phyloP scores from a whole-genome alignment of 352 stramenopile species.

The Globisporangium mamillatum region DNA sequence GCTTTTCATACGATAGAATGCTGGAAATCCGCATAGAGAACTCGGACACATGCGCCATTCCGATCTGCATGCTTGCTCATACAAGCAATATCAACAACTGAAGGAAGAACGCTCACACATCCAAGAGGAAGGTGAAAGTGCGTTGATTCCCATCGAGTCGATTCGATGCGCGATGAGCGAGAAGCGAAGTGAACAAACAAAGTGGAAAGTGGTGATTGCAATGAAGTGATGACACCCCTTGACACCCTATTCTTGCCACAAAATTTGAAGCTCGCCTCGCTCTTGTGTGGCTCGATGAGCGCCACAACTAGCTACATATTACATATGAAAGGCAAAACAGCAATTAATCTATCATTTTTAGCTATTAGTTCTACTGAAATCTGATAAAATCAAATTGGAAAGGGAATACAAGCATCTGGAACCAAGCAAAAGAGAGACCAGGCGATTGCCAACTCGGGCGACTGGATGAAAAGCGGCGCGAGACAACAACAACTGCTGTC shows the following conservation, averaged over 20 bases:
- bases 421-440: not conserved
- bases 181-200: not conserved
- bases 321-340: not conserved
- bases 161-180: not conserved
- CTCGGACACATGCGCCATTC: not conserved
- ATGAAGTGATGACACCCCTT: not conserved
- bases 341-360: not conserved
- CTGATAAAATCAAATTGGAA: not conserved
- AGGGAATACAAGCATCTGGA: not conserved
- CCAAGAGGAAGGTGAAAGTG: not conserved
- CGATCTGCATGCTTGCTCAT: not conserved
- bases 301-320: not conserved
- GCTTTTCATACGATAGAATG: not conserved
- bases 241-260: not conserved
- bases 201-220: not conserved
- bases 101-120: not conserved
- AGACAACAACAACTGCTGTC: not conserved
- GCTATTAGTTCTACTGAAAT: not conserved
- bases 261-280: not conserved
- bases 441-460: not conserved
- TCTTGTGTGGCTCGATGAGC: not conserved
- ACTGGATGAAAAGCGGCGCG: not conserved
- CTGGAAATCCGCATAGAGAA: not conserved
- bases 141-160: not conserved
- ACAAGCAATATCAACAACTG: not conserved